Base-by-base conservation (phyloP, 2,329 filamentous ascomycete species). In the Aspergillus clavatus region DNA sequence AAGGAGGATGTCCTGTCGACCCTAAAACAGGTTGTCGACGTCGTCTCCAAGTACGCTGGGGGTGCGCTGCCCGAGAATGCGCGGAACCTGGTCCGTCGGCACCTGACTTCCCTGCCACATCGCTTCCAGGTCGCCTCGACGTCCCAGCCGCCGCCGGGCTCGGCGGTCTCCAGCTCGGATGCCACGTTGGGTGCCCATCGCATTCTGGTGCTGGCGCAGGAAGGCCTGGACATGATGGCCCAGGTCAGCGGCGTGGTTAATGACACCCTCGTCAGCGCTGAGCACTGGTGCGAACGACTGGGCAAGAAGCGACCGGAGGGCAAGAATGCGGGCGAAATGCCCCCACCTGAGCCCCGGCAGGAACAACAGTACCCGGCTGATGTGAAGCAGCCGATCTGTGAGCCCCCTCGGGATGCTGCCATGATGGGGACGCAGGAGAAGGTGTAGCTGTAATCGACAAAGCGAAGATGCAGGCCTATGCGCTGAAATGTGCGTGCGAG, bases 151-250 rank as follows among this genome's bases (percentile, higher is more conserved):
- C 56, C 61, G 1, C 54, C 64, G 7, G 65, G 68, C 7, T 64
- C 63, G 1, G 54, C 61, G 1, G 55, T 56, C 5, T 55, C 63
- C 12, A 55, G 61, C 10, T 68, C 68, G 1, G 74, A 77, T 35
- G 76, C 77, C 14, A 75, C 75, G 8, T 67, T 74, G 12, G 73
- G 72, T 41, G 89, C 88, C 0, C 84, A 89, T 55, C 79, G 86
- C 31, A 89, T 94, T 45, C 72, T 97, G 10, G 82, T 93, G 1
- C 81, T 97, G 41, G 91, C 91, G 5, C 86, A 86, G 59, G 91
- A 97, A 64, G 89, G 90, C 0, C 74, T 97, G 11, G 89, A 96
- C 56, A 95, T 97, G 85, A 89, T 97, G 77, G 80, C 82, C 1
- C 89, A 96, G 65, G 89, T 98, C 40, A 93, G 84, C 31, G 82